Conservation (phyloP, 176 grass and related monocot species). For the Hyparrhenia diplandra region DNA sequence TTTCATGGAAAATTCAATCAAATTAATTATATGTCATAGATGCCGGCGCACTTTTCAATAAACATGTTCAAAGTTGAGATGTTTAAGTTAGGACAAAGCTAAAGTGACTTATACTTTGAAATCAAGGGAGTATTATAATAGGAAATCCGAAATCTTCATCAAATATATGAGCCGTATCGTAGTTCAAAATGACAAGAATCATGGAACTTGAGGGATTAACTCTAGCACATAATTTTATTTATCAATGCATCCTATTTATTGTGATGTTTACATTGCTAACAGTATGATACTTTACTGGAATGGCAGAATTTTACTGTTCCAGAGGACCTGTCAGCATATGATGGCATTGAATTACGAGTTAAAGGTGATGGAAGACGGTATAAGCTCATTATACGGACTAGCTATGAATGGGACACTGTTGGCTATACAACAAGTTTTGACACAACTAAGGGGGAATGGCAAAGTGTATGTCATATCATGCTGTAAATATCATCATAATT, state of each 20-base stretch:
- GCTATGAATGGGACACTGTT: constrained; percentile 82
- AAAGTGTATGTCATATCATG: constrained; percentile 59
- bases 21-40: background rate
- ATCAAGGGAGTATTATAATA: background rate
- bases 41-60: background rate
- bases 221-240: background rate
- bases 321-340: constrained; percentile 85
- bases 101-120: background rate
- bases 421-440: constrained; percentile 89
- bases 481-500: background rate
- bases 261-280: background rate
- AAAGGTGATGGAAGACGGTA: constrained; percentile 86
- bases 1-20: background rate
- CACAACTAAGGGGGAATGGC: constrained; percentile 75
- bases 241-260: background rate
- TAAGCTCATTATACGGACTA: constrained; percentile 89
- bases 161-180: background rate
- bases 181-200: background rate
- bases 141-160: background rate
- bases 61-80: background rate
- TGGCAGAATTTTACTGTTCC: constrained; percentile 83
- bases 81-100: background rate
- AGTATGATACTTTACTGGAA: background rate
- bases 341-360: constrained; percentile 83
- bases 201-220: background rate